These are phyloP conservation scores for Flaveria brownii DNA, from an alignment of 129 eudicot species.

Conservation along the genomic window DNA sequence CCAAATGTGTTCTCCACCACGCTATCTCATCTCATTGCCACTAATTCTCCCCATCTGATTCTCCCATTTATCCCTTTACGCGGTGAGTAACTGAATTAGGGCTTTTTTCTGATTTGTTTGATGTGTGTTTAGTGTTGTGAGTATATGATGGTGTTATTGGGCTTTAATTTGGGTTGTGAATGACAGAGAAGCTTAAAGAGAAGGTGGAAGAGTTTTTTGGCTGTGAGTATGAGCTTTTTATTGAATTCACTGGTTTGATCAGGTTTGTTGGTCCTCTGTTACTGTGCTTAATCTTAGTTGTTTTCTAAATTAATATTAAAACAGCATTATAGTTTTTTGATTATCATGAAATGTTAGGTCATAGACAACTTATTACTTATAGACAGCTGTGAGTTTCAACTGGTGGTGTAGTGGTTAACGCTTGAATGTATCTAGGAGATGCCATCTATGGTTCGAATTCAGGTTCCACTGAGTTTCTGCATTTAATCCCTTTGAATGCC, in stretches of 20 bases:
- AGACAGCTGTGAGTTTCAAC: too few species aligned
- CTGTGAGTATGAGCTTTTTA: conserved; percentile 72
- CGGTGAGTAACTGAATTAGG: conserved; percentile 37
- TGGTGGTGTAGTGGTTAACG: too few species aligned
- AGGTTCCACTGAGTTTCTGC: too few species aligned
- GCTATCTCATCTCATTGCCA: conserved; percentile 93
- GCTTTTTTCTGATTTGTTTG: background rate
- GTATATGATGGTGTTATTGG: background rate
- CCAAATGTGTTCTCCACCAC: conserved; percentile 86
- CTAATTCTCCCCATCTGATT: conserved; percentile 72
- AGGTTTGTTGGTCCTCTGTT: conserved; percentile 42
- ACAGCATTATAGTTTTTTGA: too few species aligned
- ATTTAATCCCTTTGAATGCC: too few species aligned
- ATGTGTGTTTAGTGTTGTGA: background rate
- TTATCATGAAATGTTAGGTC: background rate
- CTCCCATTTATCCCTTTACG: conserved; percentile 78
- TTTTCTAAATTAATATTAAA: background rate
- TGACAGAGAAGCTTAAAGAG: conserved; percentile 77
- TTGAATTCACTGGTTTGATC: conserved; percentile 94
- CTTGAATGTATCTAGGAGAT: too few species aligned
- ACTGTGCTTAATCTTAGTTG: conserved; percentile 15
- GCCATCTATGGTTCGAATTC: too few species aligned
- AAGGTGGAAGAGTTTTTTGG: conserved; percentile 80
- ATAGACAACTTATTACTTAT: background rate
- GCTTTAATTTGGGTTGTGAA: conserved; percentile 4